phyloP scores from a whole-genome alignment of 164 flowering plant genomes.

The Sedum album region DNA sequence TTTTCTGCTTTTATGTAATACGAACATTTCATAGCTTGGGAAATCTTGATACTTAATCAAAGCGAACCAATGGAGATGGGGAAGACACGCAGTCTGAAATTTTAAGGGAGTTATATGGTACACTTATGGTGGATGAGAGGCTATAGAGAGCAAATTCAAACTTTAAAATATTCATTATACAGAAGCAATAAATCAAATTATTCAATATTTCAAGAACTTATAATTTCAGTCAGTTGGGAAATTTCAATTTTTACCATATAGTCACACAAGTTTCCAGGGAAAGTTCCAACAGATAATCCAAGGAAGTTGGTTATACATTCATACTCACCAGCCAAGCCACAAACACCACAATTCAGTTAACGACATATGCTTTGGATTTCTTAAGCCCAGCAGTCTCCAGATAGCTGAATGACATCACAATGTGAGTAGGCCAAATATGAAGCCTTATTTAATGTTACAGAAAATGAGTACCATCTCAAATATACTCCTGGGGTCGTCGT shows the following conservation, averaged over 20 bases:
- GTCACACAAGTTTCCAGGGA: no score
- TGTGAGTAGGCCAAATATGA: not conserved
- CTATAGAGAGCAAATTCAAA: no score
- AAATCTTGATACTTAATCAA: no score
- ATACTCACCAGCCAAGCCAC: slow-evolving; percentile 82
- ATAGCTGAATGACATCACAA: slow-evolving; percentile 44
- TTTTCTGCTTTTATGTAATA: no score
- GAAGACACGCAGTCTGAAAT: no score
- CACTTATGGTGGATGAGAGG: no score
- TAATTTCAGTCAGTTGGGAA: not conserved
- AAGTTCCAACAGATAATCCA: not conserved
- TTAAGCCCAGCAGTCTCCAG: slow-evolving; percentile 89
- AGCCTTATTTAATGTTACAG: not conserved
- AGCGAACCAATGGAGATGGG: no score
- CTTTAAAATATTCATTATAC: no score
- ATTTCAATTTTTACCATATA: not conserved
- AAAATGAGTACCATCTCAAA: slow-evolving; percentile 65
- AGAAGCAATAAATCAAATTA: no score
- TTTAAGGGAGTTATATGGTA: no score
- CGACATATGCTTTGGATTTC: slow-evolving; percentile 68
- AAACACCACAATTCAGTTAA: slow-evolving; percentile 74
- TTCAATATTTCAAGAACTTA: not conserved
- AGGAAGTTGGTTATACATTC: not conserved
- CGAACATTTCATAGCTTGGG: no score
- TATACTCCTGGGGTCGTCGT: slow-evolving; percentile 84